phyloP scores from a whole-genome alignment of 768 basidiomycete genomes.

The Phanerochaete sordida region DNA sequence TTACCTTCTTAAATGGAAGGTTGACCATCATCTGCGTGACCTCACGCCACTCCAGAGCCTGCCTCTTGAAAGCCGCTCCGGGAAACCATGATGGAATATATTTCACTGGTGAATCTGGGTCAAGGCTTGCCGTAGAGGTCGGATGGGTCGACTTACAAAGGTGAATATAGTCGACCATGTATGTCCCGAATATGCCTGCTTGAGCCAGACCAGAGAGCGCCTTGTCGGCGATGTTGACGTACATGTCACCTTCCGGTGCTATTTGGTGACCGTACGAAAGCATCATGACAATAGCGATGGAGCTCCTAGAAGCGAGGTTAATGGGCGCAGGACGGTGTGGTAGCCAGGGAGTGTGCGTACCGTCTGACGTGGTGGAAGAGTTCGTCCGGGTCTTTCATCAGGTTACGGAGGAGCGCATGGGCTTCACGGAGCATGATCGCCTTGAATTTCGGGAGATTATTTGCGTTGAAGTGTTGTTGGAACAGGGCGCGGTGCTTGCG shows the following conservation, averaged over 20 bases:
- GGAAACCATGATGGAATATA: slow-evolving; percentile 65
- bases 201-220: slow-evolving; percentile 7
- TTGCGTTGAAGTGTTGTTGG: slow-evolving; percentile 10
- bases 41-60: slow-evolving; percentile 58
- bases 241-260: slow-evolving; percentile 18
- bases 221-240: slow-evolving; percentile 18
- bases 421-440: not conserved
- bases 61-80: slow-evolving; percentile 60
- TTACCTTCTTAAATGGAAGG: slow-evolving; percentile 55
- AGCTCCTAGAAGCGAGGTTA: not conserved
- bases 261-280: slow-evolving; percentile 24
- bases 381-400: slow-evolving; percentile 1
- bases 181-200: slow-evolving; percentile 10
- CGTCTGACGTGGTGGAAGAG: slow-evolving; percentile 12
- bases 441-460: not conserved
- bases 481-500: slow-evolving; percentile 8
- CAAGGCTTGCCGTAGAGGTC: too few species aligned
- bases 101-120: too few species aligned
- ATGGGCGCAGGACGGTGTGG: not conserved
- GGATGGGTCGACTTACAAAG: too few species aligned
- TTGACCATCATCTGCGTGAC: slow-evolving; percentile 65
- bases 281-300: slow-evolving; percentile 20
- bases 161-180: slow-evolving; percentile 9
- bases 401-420: slow-evolving; percentile 4
- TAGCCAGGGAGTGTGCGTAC: not conserved